Conservation (phyloP, 139 green algal species). For the Chlorella sp. region DNA sequence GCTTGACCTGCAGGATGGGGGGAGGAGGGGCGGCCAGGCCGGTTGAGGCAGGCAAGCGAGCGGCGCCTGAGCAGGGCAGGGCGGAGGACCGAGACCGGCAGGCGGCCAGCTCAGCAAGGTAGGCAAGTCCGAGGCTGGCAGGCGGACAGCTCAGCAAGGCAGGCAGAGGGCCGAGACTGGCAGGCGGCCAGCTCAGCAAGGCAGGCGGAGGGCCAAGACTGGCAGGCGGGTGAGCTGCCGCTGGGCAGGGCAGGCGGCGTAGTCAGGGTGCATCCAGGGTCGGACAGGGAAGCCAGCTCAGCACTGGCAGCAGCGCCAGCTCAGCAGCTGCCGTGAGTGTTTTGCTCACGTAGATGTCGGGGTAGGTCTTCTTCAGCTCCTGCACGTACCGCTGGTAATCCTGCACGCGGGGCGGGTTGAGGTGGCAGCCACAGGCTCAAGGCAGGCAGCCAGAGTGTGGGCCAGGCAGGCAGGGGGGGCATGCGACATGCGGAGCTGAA, state of each 20-base stretch:
- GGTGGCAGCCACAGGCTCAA: neutral
- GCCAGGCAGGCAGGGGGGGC: neutral
- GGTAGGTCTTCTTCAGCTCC: conserved; percentile 15
- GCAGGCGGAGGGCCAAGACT: neutral
- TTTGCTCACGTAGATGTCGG: conserved; percentile 7
- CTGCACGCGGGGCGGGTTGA: neutral
- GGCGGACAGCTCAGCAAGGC: neutral
- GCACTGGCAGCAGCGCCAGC: neutral
- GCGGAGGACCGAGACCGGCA: neutral
- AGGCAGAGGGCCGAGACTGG: neutral
- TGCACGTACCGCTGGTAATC: conserved; percentile 14
- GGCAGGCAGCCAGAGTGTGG: neutral
- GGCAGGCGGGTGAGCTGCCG: neutral
- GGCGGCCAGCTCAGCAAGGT: neutral
- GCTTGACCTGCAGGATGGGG: conserved; percentile 1
- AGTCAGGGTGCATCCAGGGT: neutral
- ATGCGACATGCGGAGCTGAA: no score
- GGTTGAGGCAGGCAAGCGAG: neutral
- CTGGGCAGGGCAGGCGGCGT: no score
- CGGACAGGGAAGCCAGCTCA: neutral
- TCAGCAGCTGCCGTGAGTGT: neutral
- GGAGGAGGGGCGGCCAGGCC: no score
- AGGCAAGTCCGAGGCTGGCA: no score
- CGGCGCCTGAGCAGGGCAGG: neutral
- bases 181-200: neutral